Evolutionary conservation across 2,329 filamentous ascomycete species (phyloP).

Genomic region (Aspergillus fumigatus): DNA sequence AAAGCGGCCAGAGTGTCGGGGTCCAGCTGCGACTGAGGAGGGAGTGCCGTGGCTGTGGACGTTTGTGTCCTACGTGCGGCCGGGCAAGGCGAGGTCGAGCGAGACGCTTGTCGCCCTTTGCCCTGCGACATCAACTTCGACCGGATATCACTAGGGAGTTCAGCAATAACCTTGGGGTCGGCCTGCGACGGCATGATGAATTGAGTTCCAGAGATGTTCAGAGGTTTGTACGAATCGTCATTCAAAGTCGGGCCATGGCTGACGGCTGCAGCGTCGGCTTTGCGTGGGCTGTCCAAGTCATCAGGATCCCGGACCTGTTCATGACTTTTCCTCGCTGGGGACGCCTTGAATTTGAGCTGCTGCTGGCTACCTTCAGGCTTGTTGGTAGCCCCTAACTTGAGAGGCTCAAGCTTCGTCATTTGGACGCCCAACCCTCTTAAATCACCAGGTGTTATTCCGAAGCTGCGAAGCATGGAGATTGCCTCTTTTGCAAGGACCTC

Average conservation of each 20-base stretch:
- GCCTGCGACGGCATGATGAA: conserved; percentile 81
- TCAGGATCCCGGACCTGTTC: conserved; percentile 44
- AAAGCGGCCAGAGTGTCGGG: conserved; percentile 76
- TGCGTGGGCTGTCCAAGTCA: conserved; percentile 41
- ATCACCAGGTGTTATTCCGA: conserved; percentile 82
- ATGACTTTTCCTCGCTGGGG: conserved; percentile 26
- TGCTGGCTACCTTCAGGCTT: conserved; percentile 70
- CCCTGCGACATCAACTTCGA: conserved; percentile 64
- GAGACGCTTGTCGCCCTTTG: conserved; percentile 18
- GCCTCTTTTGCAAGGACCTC: conserved; percentile 74
- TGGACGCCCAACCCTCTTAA: conserved; percentile 89
- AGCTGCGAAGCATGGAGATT: conserved; percentile 74
- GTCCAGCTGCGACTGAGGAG: conserved; percentile 73
- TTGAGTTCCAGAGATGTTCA: conserved; percentile 83
- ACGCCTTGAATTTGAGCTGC: conserved; percentile 64
- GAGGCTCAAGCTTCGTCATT: conserved; percentile 82
- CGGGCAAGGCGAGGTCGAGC: conserved; percentile 31
- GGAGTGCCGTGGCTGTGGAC: conserved; percentile 40
- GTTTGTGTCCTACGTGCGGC: conserved; percentile 18
- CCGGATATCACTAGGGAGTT: conserved; percentile 78
- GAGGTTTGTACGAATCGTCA: conserved; percentile 51
- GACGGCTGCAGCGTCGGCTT: conserved; percentile 29
- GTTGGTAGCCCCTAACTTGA: conserved; percentile 55
- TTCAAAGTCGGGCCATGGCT: conserved; percentile 28
- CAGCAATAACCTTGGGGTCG: conserved; percentile 75